These are phyloP conservation scores for Penicillium sclerotiorum DNA, from an alignment of 2,329 filamentous ascomycete genomes.

Conservation along the genomic window DNA sequence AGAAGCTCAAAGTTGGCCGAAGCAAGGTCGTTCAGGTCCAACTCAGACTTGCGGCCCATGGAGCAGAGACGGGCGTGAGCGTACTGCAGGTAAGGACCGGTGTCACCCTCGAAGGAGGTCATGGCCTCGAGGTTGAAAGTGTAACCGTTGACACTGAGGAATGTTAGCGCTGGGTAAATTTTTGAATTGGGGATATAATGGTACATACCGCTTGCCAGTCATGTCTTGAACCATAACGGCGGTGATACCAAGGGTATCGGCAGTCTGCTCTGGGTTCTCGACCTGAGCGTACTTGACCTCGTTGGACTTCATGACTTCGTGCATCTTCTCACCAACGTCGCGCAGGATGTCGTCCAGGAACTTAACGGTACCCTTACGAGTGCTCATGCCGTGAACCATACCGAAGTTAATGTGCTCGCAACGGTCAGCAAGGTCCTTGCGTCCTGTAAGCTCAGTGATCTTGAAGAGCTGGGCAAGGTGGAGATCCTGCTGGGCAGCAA, in stretches of 20 bases:
- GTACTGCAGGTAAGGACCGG: slow-evolving; percentile 67
- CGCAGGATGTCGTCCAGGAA: slow-evolving; percentile 73
- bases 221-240: slow-evolving; percentile 98
- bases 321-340: slow-evolving; percentile 91
- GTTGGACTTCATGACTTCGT: slow-evolving; percentile 94
- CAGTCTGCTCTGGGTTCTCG: slow-evolving; percentile 75
- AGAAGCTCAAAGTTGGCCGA: slow-evolving; percentile 63
- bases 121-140: slow-evolving; percentile 67
- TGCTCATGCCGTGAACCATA: slow-evolving; percentile 68
- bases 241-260: slow-evolving; percentile 88
- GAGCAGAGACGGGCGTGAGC: slow-evolving; percentile 63
- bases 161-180: slow-evolving; percentile 36
- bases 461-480: slow-evolving; percentile 68
- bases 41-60: slow-evolving; percentile 60
- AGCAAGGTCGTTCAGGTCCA: slow-evolving; percentile 51
- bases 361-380: slow-evolving; percentile 71
- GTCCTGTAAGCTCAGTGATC: slow-evolving; percentile 63
- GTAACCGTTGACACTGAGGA: slow-evolving; percentile 61
- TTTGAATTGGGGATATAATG: background rate
- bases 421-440: slow-evolving; percentile 60
- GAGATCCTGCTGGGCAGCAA: slow-evolving; percentile 66
- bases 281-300: slow-evolving; percentile 88
- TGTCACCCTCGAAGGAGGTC: slow-evolving; percentile 68
- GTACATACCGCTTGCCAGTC: slow-evolving; percentile 79
- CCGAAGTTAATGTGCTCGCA: slow-evolving; percentile 69